Base-by-base conservation (phyloP, 345 rosid species). In the Rhodamnia rubescens region DNA sequence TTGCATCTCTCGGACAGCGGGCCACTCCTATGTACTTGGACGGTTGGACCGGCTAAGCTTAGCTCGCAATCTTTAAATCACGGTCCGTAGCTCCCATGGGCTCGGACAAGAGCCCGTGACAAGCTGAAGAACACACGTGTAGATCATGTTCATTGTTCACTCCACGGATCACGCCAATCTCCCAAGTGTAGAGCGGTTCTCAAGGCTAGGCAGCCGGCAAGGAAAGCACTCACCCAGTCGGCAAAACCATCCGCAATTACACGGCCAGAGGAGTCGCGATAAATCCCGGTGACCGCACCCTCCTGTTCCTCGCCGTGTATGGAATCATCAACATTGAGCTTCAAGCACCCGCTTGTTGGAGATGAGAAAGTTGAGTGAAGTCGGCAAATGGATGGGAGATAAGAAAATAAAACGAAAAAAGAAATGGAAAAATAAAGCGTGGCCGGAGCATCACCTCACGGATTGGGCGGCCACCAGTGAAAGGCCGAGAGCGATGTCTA, bases 161-260 rank as follows among this genome's bases (percentile, higher is more conserved):
- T 56, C 18, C 58, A 0, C 29, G 0, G 7, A 57, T 57, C 29
- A 57, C 61, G 12, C 1, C 61, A 10, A 4, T 5, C 29, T 26
- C 4, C 27, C 61, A 4, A 24, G 61, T 24, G 26, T 42, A 6
- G 5, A 42, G 47, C 47, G 4, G 4, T 42, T 42, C 47, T 42
- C 47, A 42, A 42, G 47, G 47, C 47, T 42, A 42, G 5, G 47
- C 7, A 42, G 7, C 47, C 2, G 49, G 49, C 49, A 47, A 47
- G 49, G 49, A 47, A 47, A 7, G 8, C 10, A 47, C 8, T 47
- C 49, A 47, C 49, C 10, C 2, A 11, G 11, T 56, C 10, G 1
- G 0, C 27, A 24, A 11, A 56, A 56, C 58, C n/a, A n/a, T n/a
- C 0, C 0, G 0, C 2, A 22, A 9, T 2, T 12, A 56, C 13